Evolutionary conservation across 805 yeast genomes (phyloP), one percentile per base, ranked within the genome.

Genomic region (Teunomyces kruisii): DNA sequence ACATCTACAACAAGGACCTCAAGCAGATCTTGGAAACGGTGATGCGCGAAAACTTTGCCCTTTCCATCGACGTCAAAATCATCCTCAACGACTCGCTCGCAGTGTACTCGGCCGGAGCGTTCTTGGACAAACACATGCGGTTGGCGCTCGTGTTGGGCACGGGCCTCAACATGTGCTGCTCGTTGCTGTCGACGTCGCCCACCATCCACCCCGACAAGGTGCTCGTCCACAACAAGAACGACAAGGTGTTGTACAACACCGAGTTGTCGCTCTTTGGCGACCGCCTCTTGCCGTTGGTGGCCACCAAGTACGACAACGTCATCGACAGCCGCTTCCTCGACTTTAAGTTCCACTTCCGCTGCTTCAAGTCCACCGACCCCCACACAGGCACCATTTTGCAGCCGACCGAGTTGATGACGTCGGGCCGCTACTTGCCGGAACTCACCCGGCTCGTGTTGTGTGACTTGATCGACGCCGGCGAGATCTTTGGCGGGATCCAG

Each of bases 141-240:
- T 53, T 83, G 37, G 85, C 86, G 0, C 51, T 84, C 51, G 86
- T 84, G 3, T 60, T 84, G 41, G 90, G 91, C 1, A 84, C 91
- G 2, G 91, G 91, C 1, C 61, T 80, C 43, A 84, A 84, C 53
- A 59, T 79, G 29, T 79, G 81, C 62, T 67, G 79, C 64, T 53
- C 67, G 22, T 59, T 65, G 27, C 36, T 42, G 9, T n/a, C 33
- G n/a, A 33, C n/a, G 6, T 49, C 58, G 8, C 40, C 48, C 1
- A 32, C 53, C 7, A 47, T 63, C 30, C 59, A 55, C n/a, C 40
- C 26, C n/a, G 46, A 43, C 8, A 58, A 58, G 38, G 27, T 40
- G 35, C 27, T 32, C 10, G 22, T 38, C 9, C 36, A n/a, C 13
- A 15, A 15, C 9, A 6, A 10, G 15, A 32, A 29, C 33, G 36